Evolutionary conservation across 805 yeast genomes (phyloP).

Genomic region (Debaryomyces castellii): DNA sequence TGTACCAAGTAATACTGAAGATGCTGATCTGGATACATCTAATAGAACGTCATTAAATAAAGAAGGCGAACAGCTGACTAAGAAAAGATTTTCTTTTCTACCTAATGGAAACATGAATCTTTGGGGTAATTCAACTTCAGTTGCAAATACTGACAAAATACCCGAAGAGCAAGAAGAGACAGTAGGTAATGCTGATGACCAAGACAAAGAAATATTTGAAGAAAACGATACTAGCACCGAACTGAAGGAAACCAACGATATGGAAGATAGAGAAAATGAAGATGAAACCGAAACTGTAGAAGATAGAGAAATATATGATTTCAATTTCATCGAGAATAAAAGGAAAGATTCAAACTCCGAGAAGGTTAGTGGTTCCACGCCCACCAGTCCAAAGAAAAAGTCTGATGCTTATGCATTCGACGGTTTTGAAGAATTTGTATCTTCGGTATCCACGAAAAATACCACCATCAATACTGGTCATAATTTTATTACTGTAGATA

Average conservation of each 20-base stretch:
- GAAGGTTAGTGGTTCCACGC: no score
- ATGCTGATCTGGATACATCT: not conserved
- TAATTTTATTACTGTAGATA: not conserved
- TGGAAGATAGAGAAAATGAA: not conserved
- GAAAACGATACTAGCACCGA: not conserved
- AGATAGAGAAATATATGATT: not conserved
- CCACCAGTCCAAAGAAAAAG: no score
- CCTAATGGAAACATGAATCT: not conserved
- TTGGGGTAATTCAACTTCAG: not conserved
- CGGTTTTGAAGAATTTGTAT: slow-evolving; percentile 22
- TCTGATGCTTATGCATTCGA: slow-evolving; percentile 4
- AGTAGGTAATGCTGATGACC: not conserved
- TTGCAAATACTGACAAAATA: not conserved
- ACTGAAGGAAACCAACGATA: slow-evolving; percentile 3
- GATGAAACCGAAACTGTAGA: not conserved
- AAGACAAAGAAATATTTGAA: not conserved
- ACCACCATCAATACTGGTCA: not conserved
- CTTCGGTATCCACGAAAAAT: slow-evolving; percentile 11
- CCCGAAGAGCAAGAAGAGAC: slow-evolving; percentile 3
- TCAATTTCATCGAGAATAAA: not conserved
- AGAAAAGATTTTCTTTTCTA: slow-evolving; percentile 2
- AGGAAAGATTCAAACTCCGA: no score
- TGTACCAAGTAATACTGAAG: not conserved
- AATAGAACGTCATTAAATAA: not conserved
- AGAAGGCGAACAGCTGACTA: not conserved